Evolutionary conservation across 1,139 yeast genomes (phyloP).

Genomic region (Hemisphaericaspora subhashii): DNA sequence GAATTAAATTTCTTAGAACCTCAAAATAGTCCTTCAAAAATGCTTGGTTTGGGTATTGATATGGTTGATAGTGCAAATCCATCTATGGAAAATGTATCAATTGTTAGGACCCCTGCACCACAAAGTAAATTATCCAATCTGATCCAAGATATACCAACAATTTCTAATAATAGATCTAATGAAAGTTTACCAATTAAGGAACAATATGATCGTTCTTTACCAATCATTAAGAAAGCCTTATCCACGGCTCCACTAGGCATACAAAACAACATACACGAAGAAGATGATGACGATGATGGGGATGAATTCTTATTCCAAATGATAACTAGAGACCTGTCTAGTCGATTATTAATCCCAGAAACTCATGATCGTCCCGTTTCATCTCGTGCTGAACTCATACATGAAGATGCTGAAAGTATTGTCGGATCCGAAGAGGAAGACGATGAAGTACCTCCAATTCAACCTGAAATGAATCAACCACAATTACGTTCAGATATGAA

Average conservation of each 20-base stretch:
- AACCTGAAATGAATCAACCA: background rate
- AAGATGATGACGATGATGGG: constrained; percentile 9
- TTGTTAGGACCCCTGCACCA: constrained; percentile 14
- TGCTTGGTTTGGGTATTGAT: constrained; percentile 40
- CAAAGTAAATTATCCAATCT: constrained; percentile 5
- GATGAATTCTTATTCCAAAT: constrained; percentile 15
- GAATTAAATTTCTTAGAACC: constrained; percentile 25
- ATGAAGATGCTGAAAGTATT: constrained; percentile 5
- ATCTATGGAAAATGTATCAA: constrained; percentile 4
- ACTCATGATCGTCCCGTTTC: constrained; percentile 29
- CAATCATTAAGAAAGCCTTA: constrained; percentile 30
- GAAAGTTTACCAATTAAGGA: background rate
- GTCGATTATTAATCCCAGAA: constrained; percentile 7
- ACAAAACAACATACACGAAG: constrained; percentile 1
- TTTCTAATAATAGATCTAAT: constrained; percentile 18
- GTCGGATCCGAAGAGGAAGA: background rate
- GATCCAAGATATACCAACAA: background rate
- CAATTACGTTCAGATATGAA: background rate
- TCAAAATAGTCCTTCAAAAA: constrained; percentile 18
- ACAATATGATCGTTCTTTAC: constrained; percentile 24
- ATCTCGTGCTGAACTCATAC: constrained; percentile 29
- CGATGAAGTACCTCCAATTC: too few relatives aligned
- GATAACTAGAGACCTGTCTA: constrained; percentile 12
- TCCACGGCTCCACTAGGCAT: constrained; percentile 16
- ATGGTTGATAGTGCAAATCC: constrained; percentile 15